Evolutionary conservation across 352 stramenopile species (phyloP).

Genomic region (Phytophthora sojae): DNA sequence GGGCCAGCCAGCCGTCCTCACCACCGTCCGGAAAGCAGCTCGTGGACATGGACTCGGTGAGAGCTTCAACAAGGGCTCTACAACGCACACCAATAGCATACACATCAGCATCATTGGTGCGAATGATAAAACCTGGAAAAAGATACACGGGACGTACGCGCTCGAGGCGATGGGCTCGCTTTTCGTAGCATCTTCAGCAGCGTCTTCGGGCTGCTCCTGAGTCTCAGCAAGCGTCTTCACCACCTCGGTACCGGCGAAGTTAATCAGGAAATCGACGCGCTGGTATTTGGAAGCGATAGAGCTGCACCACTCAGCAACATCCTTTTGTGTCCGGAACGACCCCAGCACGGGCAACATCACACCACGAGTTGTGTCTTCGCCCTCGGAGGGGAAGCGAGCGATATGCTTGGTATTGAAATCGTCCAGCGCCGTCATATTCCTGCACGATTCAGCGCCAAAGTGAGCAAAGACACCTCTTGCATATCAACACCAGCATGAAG

Average conservation of each 20-base stretch:
- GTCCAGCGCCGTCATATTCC: constrained; percentile 51
- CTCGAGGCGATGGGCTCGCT: constrained; percentile 18
- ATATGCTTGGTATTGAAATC: constrained; percentile 66
- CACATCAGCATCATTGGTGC: constrained; percentile 2
- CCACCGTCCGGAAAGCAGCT: constrained; percentile 35
- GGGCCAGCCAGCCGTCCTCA: constrained; percentile 24
- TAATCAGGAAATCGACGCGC: constrained; percentile 75
- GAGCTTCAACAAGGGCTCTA: constrained; percentile 34
- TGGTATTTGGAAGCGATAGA: constrained; percentile 66
- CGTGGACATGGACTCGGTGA: constrained; percentile 36
- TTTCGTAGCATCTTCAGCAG: constrained; percentile 10
- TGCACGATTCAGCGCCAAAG: constrained; percentile 19
- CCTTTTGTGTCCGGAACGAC: constrained; percentile 50
- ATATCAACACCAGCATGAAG: constrained; percentile 1
- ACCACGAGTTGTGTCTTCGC: constrained; percentile 50
- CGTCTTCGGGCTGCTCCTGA: constrained; percentile 8
- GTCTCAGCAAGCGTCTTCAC: constrained; percentile 11
- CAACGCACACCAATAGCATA: constrained; percentile 13
- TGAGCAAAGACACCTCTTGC: neutral
- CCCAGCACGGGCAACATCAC: constrained; percentile 66
- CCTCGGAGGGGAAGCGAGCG: constrained; percentile 46
- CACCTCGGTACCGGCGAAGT: constrained; percentile 51
- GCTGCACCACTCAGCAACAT: constrained; percentile 68
- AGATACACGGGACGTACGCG: constrained; percentile 20
- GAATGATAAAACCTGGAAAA: neutral